Base-by-base conservation (phyloP, 352 stramenopile genomes). In the Halophytophthora batemanensis region DNA sequence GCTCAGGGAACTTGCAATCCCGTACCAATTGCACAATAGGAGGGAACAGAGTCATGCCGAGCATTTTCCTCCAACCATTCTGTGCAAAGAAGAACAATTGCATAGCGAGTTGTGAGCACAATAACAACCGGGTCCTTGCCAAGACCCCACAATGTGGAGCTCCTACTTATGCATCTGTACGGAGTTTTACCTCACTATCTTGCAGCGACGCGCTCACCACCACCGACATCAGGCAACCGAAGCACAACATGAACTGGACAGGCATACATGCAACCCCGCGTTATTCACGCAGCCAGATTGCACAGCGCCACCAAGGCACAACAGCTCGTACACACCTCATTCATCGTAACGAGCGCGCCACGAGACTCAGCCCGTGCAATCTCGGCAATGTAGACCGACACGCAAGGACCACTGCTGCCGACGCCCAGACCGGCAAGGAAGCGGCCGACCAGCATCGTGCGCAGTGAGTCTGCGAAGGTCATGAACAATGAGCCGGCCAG, bases 191-290 rank as follows among this genome's bases (percentile, higher is more conserved):
- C 57, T 73, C 46, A 21, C 39, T 74, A 28, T 59, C 45, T 44
- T 84, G 50, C 1, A 87, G 52, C 7, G 61, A 58, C 21, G 54
- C 54, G 36, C 78, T 84, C 29, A 83, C 64, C 10, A 77, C 41
- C 46, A 89, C 70, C 1, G 78, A 89, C 14, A 87, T 64, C 15
- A 86, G 66, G 28, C 78, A 89, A 19, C 78, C 78, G 19, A 89
- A 64, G 33, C 78, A 89, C 15, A 89, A 51, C 78, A 89, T 87
- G 34, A 89, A 72, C 71, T 81, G n/a, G n/a, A n/a, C n/a, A n/a
- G n/a, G n/a, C n/a, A n/a, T n/a, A n/a, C n/a, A n/a, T n/a, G n/a
- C 18, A 61, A 8, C 33, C 6, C 13, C 4, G 11, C 6, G 21
- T 2, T 18, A 3, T 17, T 48, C 34, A 58, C 36, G 21, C 18